Conservation (phyloP, 1,139 yeast genomes). For the Magnusiomyces ingens region DNA sequence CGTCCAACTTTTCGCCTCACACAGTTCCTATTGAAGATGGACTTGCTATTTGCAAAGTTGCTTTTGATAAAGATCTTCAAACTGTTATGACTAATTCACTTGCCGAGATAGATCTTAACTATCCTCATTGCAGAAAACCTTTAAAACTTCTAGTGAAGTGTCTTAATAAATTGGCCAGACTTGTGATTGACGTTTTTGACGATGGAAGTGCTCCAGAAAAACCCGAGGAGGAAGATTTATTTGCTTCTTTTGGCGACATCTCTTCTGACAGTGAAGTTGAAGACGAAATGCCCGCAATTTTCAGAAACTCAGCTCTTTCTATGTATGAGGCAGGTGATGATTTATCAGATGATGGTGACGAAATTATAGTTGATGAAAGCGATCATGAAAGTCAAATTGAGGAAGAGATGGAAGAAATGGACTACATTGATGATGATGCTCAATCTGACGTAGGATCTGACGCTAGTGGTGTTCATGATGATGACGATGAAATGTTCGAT, state of each 20-base stretch:
- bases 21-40: conserved; percentile 44
- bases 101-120: conserved; percentile 62
- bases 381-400: conserved; percentile 25
- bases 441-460: conserved; percentile 32
- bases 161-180: conserved; percentile 52
- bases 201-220: conserved; percentile 44
- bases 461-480: conserved; percentile 22
- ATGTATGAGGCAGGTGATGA: conserved; percentile 84
- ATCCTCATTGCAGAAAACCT: conserved; percentile 57
- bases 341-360: conserved; percentile 54
- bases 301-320: conserved; percentile 82
- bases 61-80: conserved; percentile 64
- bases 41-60: conserved; percentile 52
- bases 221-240: conserved; percentile 50
- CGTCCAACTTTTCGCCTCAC: conserved; percentile 33
- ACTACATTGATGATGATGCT: conserved; percentile 29
- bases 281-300: conserved; percentile 81
- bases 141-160: conserved; percentile 54
- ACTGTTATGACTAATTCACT: conserved; percentile 49
- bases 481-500: conserved; percentile 30
- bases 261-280: conserved; percentile 20
- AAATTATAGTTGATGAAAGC: conserved; percentile 37
- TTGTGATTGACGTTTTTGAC: conserved; percentile 29
- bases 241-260: conserved; percentile 19
- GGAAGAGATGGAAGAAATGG: conserved; percentile 31